Conservation (phyloP, 1,284 basidiomycete species). For the Cryptococcus sp. region DNA sequence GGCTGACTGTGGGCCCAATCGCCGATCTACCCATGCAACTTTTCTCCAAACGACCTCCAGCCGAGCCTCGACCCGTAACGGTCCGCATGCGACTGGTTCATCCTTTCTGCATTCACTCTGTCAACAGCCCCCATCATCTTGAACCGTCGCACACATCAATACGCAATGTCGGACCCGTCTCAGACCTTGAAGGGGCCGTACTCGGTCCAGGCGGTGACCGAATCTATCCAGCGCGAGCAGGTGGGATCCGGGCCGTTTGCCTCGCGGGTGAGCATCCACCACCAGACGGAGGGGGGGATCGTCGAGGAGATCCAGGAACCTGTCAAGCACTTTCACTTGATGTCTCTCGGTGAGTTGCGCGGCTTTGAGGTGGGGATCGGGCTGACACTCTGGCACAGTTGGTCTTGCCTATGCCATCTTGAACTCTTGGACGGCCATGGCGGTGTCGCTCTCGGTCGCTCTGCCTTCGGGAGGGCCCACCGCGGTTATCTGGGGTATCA, state of each 20-base stretch:
- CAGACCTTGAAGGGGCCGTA: constrained; percentile 22
- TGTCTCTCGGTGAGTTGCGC: constrained; percentile 20
- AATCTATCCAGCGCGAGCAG: constrained; percentile 27
- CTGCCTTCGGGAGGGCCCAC: constrained; percentile 46
- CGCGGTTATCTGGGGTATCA: constrained; percentile 48
- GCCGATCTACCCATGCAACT: not conserved
- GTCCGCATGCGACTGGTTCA: no score
- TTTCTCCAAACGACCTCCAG: not conserved
- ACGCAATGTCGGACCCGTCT: not conserved
- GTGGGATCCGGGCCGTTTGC: constrained; percentile 22
- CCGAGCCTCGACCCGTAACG: no score
- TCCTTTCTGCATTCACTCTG: no score
- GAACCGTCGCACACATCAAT: not conserved
- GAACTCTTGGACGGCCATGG: constrained; percentile 34
- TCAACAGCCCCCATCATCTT: no score
- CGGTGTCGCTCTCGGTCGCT: constrained; percentile 24
- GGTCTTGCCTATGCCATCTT: constrained; percentile 35
- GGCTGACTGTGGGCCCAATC: not conserved
- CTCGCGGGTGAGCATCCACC: not conserved
- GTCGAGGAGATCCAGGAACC: not conserved
- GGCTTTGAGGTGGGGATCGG: not conserved
- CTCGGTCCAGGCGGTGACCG: constrained; percentile 18
- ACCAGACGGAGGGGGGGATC: not conserved
- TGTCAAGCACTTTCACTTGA: constrained; percentile 22
- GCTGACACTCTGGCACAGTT: constrained; percentile 11